Evolutionary conservation across 176 grass and related monocot species (phyloP), one percentile per base, ranked within the genome.

Genomic region (Olyra latifolia): DNA sequence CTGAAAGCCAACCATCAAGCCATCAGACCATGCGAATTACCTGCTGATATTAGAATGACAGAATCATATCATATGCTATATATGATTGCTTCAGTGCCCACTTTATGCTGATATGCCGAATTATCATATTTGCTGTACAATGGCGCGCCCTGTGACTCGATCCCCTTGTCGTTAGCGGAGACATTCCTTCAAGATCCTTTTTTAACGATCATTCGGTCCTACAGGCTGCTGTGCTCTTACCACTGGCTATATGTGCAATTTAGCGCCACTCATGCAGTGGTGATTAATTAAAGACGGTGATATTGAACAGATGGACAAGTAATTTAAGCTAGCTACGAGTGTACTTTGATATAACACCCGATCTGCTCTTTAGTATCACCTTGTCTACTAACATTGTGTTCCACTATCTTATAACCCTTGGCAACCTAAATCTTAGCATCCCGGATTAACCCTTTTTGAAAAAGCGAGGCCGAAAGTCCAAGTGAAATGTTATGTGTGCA

Each of bases 61-160:
- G 79, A 23, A 61, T 61, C 79, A 74, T 58, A 74, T 41, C 20
- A 80, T 58, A 60, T 74, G 84, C 59, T 3, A 65, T 1, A 15
- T 57, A 50, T 73, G 68, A 42, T 59, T 10, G 47, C 32, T 32
- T 41, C 59, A 66, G 47, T 66, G 46, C 59, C 59, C 38, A 35
- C 68, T 63, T 24, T 80, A 24, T 73, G 47, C 75, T 42, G 29
- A 54, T 79, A 66, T 63, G 59, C 24, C 48, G 60, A 32, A 28
- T 67, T 8, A 66, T 62, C 1, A 2, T 39, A 38, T 15, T 28
- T 10, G 13, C 10, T 42, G 23, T 29, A 29, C 6, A 45, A 54
- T 27, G 39, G 22, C n/a, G 19, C 30, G 38, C 0, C 7, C 8
- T 63, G 15, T 28, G 46, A 46, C 53, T 46, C 17, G 4, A 35